These are phyloP conservation scores for Ophiocordyceps robertsii DNA, from an alignment of 2,329 filamentous ascomycete species.

Conservation along the genomic window DNA sequence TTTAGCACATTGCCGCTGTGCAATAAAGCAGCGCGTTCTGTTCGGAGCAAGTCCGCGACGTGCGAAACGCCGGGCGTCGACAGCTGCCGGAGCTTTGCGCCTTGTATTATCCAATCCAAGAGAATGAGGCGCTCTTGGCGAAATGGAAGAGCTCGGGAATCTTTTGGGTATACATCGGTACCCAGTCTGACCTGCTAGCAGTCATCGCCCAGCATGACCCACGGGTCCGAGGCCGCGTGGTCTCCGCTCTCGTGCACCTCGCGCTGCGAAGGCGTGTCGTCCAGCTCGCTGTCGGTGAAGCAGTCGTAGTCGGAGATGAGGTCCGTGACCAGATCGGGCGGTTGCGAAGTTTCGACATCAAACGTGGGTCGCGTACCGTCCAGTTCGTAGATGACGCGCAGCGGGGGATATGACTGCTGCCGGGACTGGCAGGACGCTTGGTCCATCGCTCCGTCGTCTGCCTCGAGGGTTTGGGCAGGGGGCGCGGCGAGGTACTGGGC, in stretches of 20 bases:
- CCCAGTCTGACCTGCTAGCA: constrained; percentile 22
- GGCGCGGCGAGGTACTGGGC: constrained; percentile 19
- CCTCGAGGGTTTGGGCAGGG: constrained; percentile 4
- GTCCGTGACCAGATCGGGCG: constrained; percentile 20
- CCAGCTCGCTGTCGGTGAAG: constrained; percentile 21
- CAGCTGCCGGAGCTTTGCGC: background rate
- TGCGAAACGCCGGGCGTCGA: background rate
- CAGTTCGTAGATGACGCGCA: constrained; percentile 27
- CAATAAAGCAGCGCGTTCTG: no score
- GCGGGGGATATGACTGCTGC: constrained; percentile 13
- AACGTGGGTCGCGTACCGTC: constrained; percentile 17
- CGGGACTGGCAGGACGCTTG: background rate
- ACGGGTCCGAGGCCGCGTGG: constrained; percentile 16
- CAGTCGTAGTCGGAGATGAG: constrained; percentile 22
- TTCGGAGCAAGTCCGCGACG: background rate
- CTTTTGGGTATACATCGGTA: no score
- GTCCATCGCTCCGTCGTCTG: constrained; percentile 1
- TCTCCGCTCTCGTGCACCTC: constrained; percentile 16
- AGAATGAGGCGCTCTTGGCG: constrained; percentile 8
- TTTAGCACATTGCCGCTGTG: background rate
- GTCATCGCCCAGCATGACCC: constrained; percentile 32
- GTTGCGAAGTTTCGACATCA: constrained; percentile 21
- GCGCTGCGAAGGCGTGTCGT: constrained; percentile 15
- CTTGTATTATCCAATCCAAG: constrained; percentile 3
- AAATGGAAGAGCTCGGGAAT: background rate